Evolutionary conservation across 345 rosid species (phyloP), one percentile per base, ranked within the genome.

Genomic region (Gossypium rotundifolium): DNA sequence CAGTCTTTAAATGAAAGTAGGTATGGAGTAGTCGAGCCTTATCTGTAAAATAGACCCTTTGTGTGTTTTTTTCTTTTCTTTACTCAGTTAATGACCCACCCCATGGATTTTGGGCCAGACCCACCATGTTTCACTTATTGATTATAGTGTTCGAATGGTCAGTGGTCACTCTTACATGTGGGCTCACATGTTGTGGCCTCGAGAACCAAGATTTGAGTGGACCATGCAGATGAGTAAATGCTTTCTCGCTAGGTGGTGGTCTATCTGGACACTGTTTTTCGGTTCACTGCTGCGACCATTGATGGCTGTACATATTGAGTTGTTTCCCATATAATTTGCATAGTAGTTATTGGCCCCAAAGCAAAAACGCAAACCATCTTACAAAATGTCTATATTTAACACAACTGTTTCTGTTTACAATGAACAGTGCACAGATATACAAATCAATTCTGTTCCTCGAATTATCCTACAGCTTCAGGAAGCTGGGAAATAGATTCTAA

Each of bases 121-220:
- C 65, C 75, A 73, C 68, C 65, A 70, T 53, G 73, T 70, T 70
- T 70, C 60, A 33, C 73, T 27, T 70, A 29, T 70, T 52, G 73
- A 52, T 52, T 70, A 18, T 38, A n/a, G 73, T 38, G 4, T 53
- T 70, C 61, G 48, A 52, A 11, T 17, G 48, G 73, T 70, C 62
- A 52, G 48, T 70, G 74, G 27, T 70, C 27, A 7, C 49, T 38
- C 49, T 25, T 73, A 72, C 75, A 73, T 25, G 75, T 22, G 67
- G 68, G 75, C 58, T 73, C 68, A 73, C 67, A 73, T 60, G 75
- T 45, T 72, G 64, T 7, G 65, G 51, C 11, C 9, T 51, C 22
- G 12, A 9, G 9, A n/a, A 9, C 63, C 49, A n/a, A 45, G 33
- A 72, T 44, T 60, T 14, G 0, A 66, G 66, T 72, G 67, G 67